Conservation (phyloP, 306 rosid genomes). For the Malus fusca region DNA sequence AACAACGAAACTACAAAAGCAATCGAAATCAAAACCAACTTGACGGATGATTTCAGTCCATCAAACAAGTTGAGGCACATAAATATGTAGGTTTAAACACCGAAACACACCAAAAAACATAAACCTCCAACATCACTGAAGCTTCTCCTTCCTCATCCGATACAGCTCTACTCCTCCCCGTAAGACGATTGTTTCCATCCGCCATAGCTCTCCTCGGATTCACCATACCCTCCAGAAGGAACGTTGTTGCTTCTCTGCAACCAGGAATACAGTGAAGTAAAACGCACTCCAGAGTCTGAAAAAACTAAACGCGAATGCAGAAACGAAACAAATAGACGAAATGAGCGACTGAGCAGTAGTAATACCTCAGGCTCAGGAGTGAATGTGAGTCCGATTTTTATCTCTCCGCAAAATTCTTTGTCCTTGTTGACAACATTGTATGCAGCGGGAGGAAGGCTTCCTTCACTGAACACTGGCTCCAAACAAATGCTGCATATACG, state of each 20-base stretch:
- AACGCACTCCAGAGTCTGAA: background rate
- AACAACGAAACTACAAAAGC: background rate
- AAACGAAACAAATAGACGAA: background rate
- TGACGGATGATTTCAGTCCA: background rate
- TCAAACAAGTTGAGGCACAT: background rate
- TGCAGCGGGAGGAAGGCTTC: constrained; percentile 38
- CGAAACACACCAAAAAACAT: background rate
- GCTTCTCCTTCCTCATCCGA: background rate
- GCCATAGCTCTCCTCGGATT: background rate
- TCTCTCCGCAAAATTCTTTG: constrained; percentile 44
- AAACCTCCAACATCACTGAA: background rate
- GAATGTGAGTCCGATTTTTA: constrained; percentile 49
- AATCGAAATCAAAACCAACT: background rate
- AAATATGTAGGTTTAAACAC: background rate
- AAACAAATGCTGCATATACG: constrained; percentile 45
- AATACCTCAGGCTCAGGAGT: constrained; percentile 21
- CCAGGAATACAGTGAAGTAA: background rate
- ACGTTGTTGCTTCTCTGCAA: background rate
- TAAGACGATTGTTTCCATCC: constrained; percentile 16
- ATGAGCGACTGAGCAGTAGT: background rate
- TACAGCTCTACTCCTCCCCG: background rate
- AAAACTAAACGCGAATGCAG: background rate
- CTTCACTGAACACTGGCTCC: constrained; percentile 36
- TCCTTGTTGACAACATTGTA: constrained; percentile 58
- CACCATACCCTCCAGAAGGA: constrained; percentile 7